Conservation (phyloP, 2,329 filamentous ascomycete genomes). For the Elsinoe australis region DNA sequence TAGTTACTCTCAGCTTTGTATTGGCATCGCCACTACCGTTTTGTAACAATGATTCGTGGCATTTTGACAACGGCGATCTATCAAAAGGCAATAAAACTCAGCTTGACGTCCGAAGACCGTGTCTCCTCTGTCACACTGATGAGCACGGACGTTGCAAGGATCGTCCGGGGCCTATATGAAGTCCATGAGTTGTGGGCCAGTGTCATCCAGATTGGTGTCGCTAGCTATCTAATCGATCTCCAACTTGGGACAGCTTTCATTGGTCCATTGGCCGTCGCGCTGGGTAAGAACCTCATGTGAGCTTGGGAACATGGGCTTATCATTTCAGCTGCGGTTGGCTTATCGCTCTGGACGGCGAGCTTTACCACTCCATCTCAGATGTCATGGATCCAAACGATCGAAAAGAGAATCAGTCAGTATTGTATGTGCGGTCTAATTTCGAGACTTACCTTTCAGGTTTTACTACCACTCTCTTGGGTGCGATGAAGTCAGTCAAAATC, state of each 20-base stretch:
- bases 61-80: constrained; percentile 13
- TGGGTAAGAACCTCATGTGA: neutral
- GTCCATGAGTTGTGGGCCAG: constrained; percentile 18
- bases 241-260: constrained; percentile 17
- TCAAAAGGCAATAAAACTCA: constrained; percentile 11
- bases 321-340: neutral
- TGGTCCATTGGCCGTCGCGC: constrained; percentile 7
- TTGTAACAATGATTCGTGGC: constrained; percentile 15
- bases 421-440: too few relatives aligned
- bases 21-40: constrained; percentile 6
- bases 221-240: constrained; percentile 11
- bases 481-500: constrained; percentile 20
- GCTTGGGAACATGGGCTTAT: neutral
- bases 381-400: constrained; percentile 8
- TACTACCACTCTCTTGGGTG: constrained; percentile 21
- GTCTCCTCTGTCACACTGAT: constrained; percentile 12
- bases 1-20: constrained; percentile 4
- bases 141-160: constrained; percentile 17
- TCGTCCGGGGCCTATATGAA: neutral
- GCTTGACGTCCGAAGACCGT: constrained; percentile 5
- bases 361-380: neutral
- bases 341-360: neutral
- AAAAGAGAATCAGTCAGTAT: constrained; percentile 1
- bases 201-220: constrained; percentile 14
- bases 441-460: constrained; percentile 11